These are phyloP conservation scores for Straminergon stramineum DNA, from an alignment of 225 moss, liverwort and hornwort genomes.

Conservation along the genomic window DNA sequence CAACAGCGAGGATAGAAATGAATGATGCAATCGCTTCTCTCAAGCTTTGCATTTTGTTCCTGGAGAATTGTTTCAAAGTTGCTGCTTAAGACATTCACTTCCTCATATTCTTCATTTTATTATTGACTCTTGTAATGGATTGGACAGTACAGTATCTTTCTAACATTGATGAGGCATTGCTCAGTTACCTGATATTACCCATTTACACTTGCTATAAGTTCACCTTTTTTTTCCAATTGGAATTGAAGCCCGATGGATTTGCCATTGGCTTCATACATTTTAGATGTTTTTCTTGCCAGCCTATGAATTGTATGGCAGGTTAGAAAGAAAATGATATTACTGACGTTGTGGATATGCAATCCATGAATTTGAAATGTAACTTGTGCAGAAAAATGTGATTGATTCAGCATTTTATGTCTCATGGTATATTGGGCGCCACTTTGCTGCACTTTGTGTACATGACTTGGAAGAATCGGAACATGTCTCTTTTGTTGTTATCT, in stretches of 20 bases:
- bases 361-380: neutral
- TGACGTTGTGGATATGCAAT: neutral
- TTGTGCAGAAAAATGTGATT: neutral
- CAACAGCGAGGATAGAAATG: neutral
- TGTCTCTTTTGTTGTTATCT: neutral
- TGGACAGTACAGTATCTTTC: neutral
- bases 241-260: neutral
- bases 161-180: slow-evolving; percentile 6
- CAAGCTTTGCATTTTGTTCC: neutral
- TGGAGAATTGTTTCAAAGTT: neutral
- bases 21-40: neutral
- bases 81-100: neutral
- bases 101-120: neutral
- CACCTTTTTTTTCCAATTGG: neutral
- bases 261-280: neutral
- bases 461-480: neutral
- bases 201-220: neutral
- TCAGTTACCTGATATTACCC: neutral
- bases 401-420: neutral
- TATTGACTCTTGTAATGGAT: neutral
- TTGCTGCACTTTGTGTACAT: neutral
- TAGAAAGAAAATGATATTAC: neutral
- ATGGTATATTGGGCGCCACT: neutral
- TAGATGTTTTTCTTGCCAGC: neutral
- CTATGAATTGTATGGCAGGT: neutral